Evolutionary conservation across 2,329 filamentous ascomycete genomes (phyloP).

Genomic region (Cordyceps javanica): DNA sequence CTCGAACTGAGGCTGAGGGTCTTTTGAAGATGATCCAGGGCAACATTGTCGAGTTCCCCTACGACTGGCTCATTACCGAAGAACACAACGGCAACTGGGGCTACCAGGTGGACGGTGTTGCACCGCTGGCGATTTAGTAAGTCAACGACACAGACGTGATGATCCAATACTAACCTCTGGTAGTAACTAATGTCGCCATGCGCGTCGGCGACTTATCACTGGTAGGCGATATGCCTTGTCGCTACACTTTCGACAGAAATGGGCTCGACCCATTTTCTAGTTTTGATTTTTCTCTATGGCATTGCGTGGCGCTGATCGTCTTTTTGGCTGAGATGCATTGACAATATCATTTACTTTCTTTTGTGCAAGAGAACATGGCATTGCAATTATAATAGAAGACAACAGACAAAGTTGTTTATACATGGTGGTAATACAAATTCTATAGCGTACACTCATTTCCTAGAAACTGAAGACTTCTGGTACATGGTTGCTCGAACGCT

Average conservation of each 20-base stretch:
- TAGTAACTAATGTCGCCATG: neutral
- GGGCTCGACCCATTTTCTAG: neutral
- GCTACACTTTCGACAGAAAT: neutral
- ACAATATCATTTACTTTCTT: constrained; percentile 9
- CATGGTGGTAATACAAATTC: neutral
- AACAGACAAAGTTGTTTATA: neutral
- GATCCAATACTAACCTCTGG: neutral
- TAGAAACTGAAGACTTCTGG: neutral
- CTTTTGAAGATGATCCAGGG: constrained; percentile 79
- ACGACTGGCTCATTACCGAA: constrained; percentile 90
- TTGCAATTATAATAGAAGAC: neutral
- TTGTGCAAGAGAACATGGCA: constrained; percentile 1
- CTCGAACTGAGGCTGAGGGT: constrained; percentile 70
- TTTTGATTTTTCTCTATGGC: constrained; percentile 1
- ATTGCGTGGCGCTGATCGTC: constrained; percentile 4
- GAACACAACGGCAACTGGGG: constrained; percentile 94
- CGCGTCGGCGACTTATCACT: neutral
- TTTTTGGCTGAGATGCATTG: neutral
- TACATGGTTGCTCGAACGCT: neutral
- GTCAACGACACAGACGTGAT: constrained; percentile 27
- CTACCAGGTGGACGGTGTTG: constrained; percentile 92
- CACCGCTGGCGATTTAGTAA: constrained; percentile 95
- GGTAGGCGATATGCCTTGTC: no score
- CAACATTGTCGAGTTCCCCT: constrained; percentile 84
- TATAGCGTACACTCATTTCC: neutral